These are phyloP conservation scores for Melaleuca alternifolia DNA, from an alignment of 345 rosid genomes.

Conservation along the genomic window DNA sequence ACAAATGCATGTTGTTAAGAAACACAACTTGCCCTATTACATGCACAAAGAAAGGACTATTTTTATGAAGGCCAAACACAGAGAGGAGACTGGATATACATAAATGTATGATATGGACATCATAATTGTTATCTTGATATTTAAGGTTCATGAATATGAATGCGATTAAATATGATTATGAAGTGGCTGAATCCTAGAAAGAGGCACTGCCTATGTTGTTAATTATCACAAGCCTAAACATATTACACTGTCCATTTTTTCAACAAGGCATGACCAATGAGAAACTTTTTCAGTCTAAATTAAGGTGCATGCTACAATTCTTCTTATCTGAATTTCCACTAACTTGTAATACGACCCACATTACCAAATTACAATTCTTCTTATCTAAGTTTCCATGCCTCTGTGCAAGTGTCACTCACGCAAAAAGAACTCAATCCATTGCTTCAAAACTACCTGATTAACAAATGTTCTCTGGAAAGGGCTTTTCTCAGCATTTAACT, in stretches of 20 bases:
- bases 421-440: neutral
- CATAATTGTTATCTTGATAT: neutral
- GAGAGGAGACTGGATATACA: neutral
- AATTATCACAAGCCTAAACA: neutral
- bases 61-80: neutral
- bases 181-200: neutral
- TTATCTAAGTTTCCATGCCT: neutral
- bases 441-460: conserved; percentile 59
- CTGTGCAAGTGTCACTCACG: neutral
- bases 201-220: neutral
- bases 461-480: conserved; percentile 95
- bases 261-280: neutral
- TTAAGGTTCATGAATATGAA: neutral
- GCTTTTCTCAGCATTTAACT: conserved; percentile 88
- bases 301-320: neutral
- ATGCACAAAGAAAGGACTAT: neutral
- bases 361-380: neutral
- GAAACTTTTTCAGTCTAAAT: neutral
- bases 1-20: neutral
- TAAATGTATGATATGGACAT: neutral
- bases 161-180: neutral
- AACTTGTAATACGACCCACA: neutral
- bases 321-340: neutral
- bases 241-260: neutral
- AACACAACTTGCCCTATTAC: neutral